Evolutionary conservation across 805 yeast species (phyloP).

Genomic region (Ogataea neopini): DNA sequence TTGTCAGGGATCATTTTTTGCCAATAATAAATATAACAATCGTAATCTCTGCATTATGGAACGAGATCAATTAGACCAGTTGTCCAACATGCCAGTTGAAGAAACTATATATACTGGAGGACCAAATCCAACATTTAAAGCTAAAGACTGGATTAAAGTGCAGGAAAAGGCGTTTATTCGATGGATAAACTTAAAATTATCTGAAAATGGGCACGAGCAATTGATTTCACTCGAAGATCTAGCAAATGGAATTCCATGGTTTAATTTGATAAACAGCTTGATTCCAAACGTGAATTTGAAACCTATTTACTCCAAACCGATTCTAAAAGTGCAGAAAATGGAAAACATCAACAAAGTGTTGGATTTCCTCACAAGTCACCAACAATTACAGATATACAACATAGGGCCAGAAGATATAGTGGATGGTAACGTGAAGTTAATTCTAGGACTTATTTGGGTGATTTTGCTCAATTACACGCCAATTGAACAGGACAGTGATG

Average conservation of each 20-base stretch:
- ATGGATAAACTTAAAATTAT: constrained; percentile 48
- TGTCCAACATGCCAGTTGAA: constrained; percentile 2
- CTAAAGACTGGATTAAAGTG: constrained; percentile 41
- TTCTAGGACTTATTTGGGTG: constrained; percentile 51
- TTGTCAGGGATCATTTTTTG: not conserved
- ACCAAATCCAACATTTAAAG: constrained; percentile 1
- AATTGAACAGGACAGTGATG: constrained; percentile 13
- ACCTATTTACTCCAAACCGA: constrained; percentile 40
- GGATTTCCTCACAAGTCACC: constrained; percentile 41
- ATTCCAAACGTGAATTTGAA: constrained; percentile 19
- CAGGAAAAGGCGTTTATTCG: constrained; percentile 51
- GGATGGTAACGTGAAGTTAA: constrained; percentile 48
- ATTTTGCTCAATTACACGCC: constrained; percentile 43
- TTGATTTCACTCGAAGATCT: constrained; percentile 38
- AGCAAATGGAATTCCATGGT: constrained; percentile 42
- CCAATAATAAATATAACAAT: not conserved
- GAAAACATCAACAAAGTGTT: constrained; percentile 48
- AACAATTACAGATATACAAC: constrained; percentile 40
- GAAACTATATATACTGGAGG: not conserved
- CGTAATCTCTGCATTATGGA: not conserved
- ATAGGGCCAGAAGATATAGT: constrained; percentile 52
- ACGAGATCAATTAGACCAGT: not conserved
- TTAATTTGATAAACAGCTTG: constrained; percentile 39
- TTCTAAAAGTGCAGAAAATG: constrained; percentile 43
- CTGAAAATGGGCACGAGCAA: constrained; percentile 14